phyloP scores from a whole-genome alignment of 805 yeast species.

The Myxozyma mucilagina region DNA sequence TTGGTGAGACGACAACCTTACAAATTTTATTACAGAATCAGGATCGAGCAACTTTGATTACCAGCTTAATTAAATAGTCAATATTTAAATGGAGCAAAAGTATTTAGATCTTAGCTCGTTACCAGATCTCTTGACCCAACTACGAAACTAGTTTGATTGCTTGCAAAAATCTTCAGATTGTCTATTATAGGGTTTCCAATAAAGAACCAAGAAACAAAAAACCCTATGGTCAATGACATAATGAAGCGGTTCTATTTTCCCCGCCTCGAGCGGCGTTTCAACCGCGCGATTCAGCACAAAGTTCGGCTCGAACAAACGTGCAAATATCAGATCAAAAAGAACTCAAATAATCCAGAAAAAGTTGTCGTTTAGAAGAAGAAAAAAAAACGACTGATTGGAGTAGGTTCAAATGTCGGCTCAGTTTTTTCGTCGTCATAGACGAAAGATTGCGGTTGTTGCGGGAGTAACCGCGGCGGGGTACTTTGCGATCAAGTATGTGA shows the following conservation, averaged over 20 bases:
- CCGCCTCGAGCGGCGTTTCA: neutral
- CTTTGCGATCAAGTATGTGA: constrained; percentile 8
- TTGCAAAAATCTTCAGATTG: too few relatives aligned
- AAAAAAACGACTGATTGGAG: neutral
- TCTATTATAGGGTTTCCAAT: neutral
- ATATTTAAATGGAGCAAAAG: too few relatives aligned
- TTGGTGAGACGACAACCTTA: too few relatives aligned
- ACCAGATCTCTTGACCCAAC: neutral
- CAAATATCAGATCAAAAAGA: neutral
- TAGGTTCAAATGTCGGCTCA: neutral
- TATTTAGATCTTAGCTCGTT: neutral
- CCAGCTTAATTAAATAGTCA: too few relatives aligned
- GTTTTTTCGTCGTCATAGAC: constrained; percentile 26
- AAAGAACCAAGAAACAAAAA: neutral
- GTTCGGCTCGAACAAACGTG: too few relatives aligned
- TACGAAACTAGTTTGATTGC: too few relatives aligned
- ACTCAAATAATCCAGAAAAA: neutral
- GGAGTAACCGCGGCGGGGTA: constrained; percentile 25
- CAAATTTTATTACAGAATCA: too few relatives aligned
- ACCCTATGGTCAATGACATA: neutral
- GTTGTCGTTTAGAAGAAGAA: neutral
- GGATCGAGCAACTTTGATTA: too few relatives aligned
- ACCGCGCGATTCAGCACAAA: too few relatives aligned
- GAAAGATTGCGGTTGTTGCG: constrained; percentile 17
- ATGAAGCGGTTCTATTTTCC: neutral